phyloP scores from a whole-genome alignment of 2,329 filamentous ascomycete species.

The Incumbomyces lentus region DNA sequence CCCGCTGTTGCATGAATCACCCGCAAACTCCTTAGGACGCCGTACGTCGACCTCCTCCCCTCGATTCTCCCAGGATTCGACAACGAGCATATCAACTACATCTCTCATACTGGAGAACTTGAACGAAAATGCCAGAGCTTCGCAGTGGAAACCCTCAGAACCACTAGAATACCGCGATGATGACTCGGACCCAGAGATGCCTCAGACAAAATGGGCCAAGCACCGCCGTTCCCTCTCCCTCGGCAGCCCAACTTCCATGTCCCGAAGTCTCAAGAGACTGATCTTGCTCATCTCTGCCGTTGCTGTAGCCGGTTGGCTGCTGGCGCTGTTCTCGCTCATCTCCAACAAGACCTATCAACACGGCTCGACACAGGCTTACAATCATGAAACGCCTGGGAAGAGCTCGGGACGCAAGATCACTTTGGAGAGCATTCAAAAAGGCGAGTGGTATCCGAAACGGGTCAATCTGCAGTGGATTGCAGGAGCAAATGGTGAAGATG shows the following conservation, averaged over 20 bases:
- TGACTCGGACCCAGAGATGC: constrained; percentile 23
- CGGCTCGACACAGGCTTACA: constrained; percentile 22
- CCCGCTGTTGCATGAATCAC: background rate
- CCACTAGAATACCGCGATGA: constrained; percentile 19
- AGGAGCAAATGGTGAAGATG: constrained; percentile 51
- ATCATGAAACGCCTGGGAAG: constrained; percentile 25
- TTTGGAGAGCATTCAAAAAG: constrained; percentile 31
- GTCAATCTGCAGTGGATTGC: constrained; percentile 39
- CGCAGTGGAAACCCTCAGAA: constrained; percentile 6
- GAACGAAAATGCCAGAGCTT: constrained; percentile 11
- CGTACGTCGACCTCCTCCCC: background rate
- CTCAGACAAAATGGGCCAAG: constrained; percentile 12
- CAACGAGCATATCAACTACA: constrained; percentile 20
- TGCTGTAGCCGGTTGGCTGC: constrained; percentile 35
- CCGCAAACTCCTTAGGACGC: background rate
- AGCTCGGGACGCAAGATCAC: constrained; percentile 33
- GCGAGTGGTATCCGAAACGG: constrained; percentile 28
- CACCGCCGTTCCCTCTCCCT: background rate
- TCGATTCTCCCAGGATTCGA: constrained; percentile 13
- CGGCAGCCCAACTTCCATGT: constrained; percentile 10
- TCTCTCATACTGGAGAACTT: constrained; percentile 24
- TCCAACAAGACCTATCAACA: constrained; percentile 26
- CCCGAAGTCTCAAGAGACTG: constrained; percentile 26
- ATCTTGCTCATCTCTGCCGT: constrained; percentile 33
- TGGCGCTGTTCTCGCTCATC: constrained; percentile 35